Evolutionary conservation across 495 filamentous ascomycete species (phyloP).

Genomic region (Podospora fimiseda): DNA sequence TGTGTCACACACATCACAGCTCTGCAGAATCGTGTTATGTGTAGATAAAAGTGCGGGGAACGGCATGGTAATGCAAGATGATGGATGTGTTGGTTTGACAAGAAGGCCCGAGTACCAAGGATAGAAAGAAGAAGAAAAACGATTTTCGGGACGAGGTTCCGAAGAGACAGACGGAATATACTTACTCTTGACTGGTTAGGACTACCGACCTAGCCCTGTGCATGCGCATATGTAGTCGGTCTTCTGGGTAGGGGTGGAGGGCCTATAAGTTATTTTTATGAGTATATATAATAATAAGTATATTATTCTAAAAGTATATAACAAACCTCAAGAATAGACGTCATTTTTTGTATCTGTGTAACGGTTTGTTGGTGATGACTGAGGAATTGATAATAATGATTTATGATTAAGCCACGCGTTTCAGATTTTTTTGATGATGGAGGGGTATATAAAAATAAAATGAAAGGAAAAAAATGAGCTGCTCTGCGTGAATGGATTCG

Average conservation of each 20-base stretch:
- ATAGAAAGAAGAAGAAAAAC: not conserved
- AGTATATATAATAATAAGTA: not conserved
- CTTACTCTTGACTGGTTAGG: slow-evolving; percentile 67
- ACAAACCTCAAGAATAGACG: slow-evolving; percentile 26
- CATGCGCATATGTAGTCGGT: slow-evolving; percentile 56
- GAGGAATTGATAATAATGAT: slow-evolving; percentile 6
- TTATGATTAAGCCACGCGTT: no score
- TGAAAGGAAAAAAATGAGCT: not conserved
- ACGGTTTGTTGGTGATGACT: not conserved
- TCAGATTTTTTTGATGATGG: no score
- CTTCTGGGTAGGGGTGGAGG: slow-evolving; percentile 46
- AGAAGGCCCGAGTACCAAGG: slow-evolving; percentile 10
- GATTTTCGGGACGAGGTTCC: slow-evolving; percentile 1
- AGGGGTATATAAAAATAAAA: not conserved
- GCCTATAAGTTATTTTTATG: slow-evolving; percentile 16
- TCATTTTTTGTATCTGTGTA: slow-evolving; percentile 8
- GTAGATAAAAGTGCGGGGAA: not conserved
- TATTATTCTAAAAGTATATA: not conserved
- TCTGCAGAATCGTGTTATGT: not conserved
- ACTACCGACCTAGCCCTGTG: slow-evolving; percentile 82
- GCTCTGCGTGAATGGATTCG: not conserved
- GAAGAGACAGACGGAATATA: slow-evolving; percentile 10
- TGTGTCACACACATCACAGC: no score
- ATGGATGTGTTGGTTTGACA: no score
- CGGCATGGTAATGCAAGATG: no score